Evolutionary conservation across 176 grass and related monocot species (phyloP).

Genomic region (Tillandsia leiboldiana): DNA sequence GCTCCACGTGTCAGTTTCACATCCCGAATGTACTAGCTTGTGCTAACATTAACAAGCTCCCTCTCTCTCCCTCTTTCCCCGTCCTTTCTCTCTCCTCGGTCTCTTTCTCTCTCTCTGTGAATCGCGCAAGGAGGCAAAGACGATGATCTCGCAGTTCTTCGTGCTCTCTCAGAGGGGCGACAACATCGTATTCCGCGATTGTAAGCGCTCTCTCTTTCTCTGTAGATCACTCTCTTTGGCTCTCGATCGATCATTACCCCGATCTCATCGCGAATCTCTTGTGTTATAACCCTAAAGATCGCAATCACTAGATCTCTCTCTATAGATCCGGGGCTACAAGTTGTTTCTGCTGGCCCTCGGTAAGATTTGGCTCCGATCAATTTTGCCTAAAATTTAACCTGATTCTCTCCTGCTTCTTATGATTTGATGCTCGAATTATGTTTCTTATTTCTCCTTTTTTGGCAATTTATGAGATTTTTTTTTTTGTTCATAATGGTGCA

Average conservation of each 20-base stretch:
- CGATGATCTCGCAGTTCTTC: constrained; percentile 99
- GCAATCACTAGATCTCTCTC: neutral
- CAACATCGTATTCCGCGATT: constrained; percentile 99
- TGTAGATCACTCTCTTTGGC: neutral
- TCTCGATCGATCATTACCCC: neutral
- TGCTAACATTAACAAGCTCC: no score
- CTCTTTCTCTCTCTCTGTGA: neutral
- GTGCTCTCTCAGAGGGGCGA: constrained; percentile 95
- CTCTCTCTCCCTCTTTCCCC: no score
- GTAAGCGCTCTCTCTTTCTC: constrained; percentile 31
- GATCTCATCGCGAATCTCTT: neutral
- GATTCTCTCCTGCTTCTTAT: neutral
- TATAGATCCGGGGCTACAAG: neutral
- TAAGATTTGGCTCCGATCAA: no score
- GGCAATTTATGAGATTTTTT: no score
- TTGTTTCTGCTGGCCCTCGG: neutral
- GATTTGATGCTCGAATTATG: neutral
- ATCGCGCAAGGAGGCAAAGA: neutral
- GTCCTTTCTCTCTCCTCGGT: neutral
- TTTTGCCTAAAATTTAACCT: no score
- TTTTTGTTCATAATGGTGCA: no score
- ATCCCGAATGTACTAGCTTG: no score
- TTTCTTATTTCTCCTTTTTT: neutral
- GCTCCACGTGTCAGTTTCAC: no score
- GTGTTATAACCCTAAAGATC: neutral